Percentiles rank a stretch among this genome's conserved stretches.
These are phyloP conservation scores for Collybiopsis confluens DNA, from an alignment of 768 basidiomycete genomes.

Conservation along the genomic window DNA sequence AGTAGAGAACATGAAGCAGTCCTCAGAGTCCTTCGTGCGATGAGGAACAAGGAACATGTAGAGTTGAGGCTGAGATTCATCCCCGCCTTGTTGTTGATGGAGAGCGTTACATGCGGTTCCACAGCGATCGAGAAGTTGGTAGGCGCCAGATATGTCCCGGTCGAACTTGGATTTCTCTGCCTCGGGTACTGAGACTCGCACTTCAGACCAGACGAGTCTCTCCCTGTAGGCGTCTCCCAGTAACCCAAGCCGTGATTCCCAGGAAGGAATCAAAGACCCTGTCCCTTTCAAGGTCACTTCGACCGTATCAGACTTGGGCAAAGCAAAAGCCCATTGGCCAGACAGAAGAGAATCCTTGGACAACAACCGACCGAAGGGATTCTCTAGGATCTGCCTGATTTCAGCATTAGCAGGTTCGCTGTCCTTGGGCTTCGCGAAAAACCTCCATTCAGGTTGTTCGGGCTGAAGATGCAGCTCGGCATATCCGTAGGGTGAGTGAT, in stretches of 20 bases:
- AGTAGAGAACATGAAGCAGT: slow-evolving; percentile 82
- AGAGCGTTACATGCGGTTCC: slow-evolving; percentile 84
- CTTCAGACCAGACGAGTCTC: slow-evolving; percentile 58
- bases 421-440: slow-evolving; percentile 68
- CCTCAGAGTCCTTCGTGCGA: slow-evolving; percentile 64
- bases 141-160: slow-evolving; percentile 77
- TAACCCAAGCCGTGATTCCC: slow-evolving; percentile 81
- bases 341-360: slow-evolving; percentile 54
- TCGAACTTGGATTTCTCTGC: slow-evolving; percentile 53
- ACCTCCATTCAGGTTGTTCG: slow-evolving; percentile 79
- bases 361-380: slow-evolving; percentile 72
- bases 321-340: slow-evolving; percentile 77
- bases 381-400: slow-evolving; percentile 66
- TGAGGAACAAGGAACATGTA: slow-evolving; percentile 87
- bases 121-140: slow-evolving; percentile 77
- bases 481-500: slow-evolving; percentile 63
- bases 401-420: slow-evolving; percentile 74
- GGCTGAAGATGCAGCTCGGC: slow-evolving; percentile 78
- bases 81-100: slow-evolving; percentile 59
- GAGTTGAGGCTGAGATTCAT: slow-evolving; percentile 53
- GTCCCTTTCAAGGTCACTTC: slow-evolving; percentile 57
- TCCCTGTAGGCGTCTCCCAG: slow-evolving; percentile 59
- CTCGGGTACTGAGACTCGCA: slow-evolving; percentile 58
- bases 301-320: slow-evolving; percentile 58
- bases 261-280: slow-evolving; percentile 73